A percentile compares a stretch with the other conserved stretches of the same genome.
These are phyloP conservation scores for Marchantia polymorpha DNA, from an alignment of 225 moss, liverwort and hornwort genomes.

Conservation along the genomic window DNA sequence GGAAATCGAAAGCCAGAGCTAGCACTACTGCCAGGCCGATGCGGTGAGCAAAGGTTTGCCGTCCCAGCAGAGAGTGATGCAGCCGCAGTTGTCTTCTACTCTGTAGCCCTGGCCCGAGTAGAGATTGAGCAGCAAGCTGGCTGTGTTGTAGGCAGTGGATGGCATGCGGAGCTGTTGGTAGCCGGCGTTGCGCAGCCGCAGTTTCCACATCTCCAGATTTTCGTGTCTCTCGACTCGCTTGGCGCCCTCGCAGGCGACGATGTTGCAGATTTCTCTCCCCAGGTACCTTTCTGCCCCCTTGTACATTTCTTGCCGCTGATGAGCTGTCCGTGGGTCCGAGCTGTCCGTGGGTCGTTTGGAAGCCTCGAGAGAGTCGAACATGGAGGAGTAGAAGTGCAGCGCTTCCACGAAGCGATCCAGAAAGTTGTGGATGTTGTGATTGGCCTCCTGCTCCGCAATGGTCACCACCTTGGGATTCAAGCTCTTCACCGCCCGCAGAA, in stretches of 20 bases:
- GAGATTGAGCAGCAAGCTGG: slow-evolving; percentile 38
- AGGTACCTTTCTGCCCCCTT: slow-evolving; percentile 47
- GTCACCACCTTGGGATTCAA: slow-evolving; percentile 42
- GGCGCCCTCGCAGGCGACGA: slow-evolving; percentile 40
- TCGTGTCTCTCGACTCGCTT: slow-evolving; percentile 45
- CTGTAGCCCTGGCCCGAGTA: slow-evolving; percentile 39
- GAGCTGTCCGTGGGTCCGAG: too few species aligned
- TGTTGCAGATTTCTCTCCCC: slow-evolving; percentile 45
- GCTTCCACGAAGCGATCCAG: slow-evolving; percentile 47
- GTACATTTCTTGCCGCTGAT: too few species aligned
- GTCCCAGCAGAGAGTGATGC: slow-evolving; percentile 43
- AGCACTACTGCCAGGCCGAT: slow-evolving; percentile 45
- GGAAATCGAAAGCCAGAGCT: not conserved
- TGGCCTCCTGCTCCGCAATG: slow-evolving; percentile 45
- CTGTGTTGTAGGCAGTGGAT: slow-evolving; percentile 36
- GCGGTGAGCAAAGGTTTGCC: slow-evolving; percentile 40
- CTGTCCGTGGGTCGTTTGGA: slow-evolving; percentile 5
- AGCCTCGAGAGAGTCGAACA: slow-evolving; percentile 51
- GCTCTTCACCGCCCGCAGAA: slow-evolving; percentile 34
- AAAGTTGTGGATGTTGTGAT: slow-evolving; percentile 39
- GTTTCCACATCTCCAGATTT: slow-evolving; percentile 34
- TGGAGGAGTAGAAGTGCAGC: slow-evolving; percentile 45
- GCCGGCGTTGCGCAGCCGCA: slow-evolving; percentile 39
- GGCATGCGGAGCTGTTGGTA: slow-evolving; percentile 39
- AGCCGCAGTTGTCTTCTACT: slow-evolving; percentile 38